phyloP scores from a whole-genome alignment of 1,284 basidiomycete genomes.

The Cryptococcus floricola region DNA sequence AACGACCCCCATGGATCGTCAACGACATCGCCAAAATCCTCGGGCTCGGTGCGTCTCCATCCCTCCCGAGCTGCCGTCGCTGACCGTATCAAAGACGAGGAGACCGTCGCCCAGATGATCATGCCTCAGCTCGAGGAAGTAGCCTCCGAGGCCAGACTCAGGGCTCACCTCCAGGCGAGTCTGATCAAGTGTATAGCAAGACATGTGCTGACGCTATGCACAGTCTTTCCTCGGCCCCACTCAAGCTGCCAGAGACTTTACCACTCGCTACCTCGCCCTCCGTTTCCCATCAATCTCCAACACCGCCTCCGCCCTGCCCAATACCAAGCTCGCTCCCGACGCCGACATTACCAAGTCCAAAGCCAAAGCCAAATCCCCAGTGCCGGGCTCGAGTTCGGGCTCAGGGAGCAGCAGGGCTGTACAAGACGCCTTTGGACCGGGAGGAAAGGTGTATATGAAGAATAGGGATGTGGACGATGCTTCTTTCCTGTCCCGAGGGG shows the following conservation, averaged over 20 bases:
- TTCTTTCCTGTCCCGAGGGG: conserved; percentile 1
- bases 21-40: conserved; percentile 34
- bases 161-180: conserved; percentile 39
- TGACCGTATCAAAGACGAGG: conserved; percentile 31
- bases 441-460: conserved; percentile 40
- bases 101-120: conserved; percentile 39
- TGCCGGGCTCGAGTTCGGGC: neutral
- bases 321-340: conserved; percentile 1
- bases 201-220: conserved; percentile 7
- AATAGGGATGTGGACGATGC: conserved; percentile 22
- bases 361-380: neutral
- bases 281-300: conserved; percentile 35
- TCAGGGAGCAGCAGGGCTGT: neutral
- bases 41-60: conserved; percentile 29
- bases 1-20: conserved; percentile 37
- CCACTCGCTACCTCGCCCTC: conserved; percentile 30
- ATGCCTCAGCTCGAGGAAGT: conserved; percentile 41
- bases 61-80: conserved; percentile 1
- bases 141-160: conserved; percentile 28
- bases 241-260: conserved; percentile 36
- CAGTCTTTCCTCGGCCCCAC: conserved; percentile 46
- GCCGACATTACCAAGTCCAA: conserved; percentile 7
- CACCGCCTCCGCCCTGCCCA: conserved; percentile 16
- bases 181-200: neutral
- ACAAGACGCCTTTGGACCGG: conserved; percentile 28